Conservation (phyloP, 306 rosid genomes). For the Rosa multiflora region DNA sequence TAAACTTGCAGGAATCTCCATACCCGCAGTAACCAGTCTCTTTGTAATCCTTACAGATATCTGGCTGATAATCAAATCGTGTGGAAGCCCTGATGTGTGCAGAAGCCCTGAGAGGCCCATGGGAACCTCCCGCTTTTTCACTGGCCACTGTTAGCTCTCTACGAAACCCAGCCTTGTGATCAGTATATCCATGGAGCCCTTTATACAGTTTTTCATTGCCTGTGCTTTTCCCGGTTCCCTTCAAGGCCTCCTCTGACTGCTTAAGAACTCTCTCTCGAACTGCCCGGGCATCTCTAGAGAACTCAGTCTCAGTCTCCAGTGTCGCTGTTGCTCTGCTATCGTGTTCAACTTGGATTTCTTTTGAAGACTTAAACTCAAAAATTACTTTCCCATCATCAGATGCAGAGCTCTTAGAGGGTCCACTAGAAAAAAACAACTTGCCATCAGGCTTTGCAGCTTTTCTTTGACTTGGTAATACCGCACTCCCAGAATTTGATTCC, state of each 20-base stretch:
- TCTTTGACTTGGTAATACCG: constrained; percentile 27
- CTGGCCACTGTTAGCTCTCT: constrained; percentile 80
- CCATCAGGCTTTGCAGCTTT: constrained; percentile 38
- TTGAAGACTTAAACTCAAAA: constrained; percentile 60
- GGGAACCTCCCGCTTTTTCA: constrained; percentile 84
- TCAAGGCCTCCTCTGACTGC: constrained; percentile 61
- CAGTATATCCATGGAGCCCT: constrained; percentile 70
- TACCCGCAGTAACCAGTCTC: constrained; percentile 87
- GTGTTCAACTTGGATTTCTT: constrained; percentile 73
- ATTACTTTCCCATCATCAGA: constrained; percentile 26
- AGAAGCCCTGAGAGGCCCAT: constrained; percentile 90
- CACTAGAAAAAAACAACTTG: constrained; percentile 37
- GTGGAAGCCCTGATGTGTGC: constrained; percentile 85
- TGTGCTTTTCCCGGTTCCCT: constrained; percentile 44
- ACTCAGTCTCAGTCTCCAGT: constrained; percentile 83
- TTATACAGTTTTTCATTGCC: constrained; percentile 59
- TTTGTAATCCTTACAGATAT: constrained; percentile 86
- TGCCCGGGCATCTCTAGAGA: constrained; percentile 72
- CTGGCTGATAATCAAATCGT: constrained; percentile 91
- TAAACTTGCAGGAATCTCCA: constrained; percentile 81
- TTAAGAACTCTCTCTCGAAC: constrained; percentile 76
- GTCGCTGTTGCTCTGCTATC: constrained; percentile 81
- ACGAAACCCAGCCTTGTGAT: constrained; percentile 73
- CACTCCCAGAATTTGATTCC: constrained; percentile 26
- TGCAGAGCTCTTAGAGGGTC: constrained; percentile 27